Evolutionary conservation across 2,329 filamentous ascomycete species (phyloP).

Genomic region (Cladosporium sp.): DNA sequence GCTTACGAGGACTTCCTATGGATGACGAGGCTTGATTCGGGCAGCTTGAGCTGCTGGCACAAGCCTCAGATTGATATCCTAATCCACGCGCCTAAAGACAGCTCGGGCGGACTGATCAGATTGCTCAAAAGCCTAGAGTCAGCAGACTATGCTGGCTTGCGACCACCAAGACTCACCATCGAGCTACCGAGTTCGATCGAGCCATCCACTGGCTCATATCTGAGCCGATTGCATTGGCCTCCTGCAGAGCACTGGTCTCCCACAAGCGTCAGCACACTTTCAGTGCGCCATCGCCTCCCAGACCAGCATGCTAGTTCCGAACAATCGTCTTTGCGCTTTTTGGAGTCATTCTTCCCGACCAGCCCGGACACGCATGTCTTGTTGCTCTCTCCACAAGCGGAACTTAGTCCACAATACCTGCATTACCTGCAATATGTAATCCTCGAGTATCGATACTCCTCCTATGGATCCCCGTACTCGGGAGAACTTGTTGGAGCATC

Average conservation of each 20-base stretch:
- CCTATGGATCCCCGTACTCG: slow-evolving; percentile 46
- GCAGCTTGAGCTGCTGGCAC: slow-evolving; percentile 75
- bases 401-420: slow-evolving; percentile 78
- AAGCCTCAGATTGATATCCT: slow-evolving; percentile 77
- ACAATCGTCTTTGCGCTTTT: slow-evolving; percentile 71
- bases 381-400: slow-evolving; percentile 77
- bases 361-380: slow-evolving; percentile 72
- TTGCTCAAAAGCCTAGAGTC: slow-evolving; percentile 72
- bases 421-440: slow-evolving; percentile 81
- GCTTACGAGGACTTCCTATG: slow-evolving; percentile 67
- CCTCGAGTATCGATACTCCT: slow-evolving; percentile 75
- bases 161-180: slow-evolving; percentile 74
- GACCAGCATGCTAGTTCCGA: slow-evolving; percentile 61
- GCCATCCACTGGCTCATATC: slow-evolving; percentile 59
- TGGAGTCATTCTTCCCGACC: slow-evolving; percentile 85
- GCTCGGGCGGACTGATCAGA: slow-evolving; percentile 73
- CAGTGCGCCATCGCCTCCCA: slow-evolving; percentile 72
- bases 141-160: slow-evolving; percentile 73
- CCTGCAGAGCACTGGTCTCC: slow-evolving; percentile 52
- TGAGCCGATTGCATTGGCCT: slow-evolving; percentile 70
- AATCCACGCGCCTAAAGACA: slow-evolving; percentile 70
- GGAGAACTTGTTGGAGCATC: slow-evolving; percentile 73
- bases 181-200: slow-evolving; percentile 77
- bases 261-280: slow-evolving; percentile 51
- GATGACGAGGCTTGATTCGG: slow-evolving; percentile 75